Evolutionary conservation across 345 rosid species (phyloP), one percentile per base, ranked within the genome.

Genomic region (Aquilaria malaccensis): DNA sequence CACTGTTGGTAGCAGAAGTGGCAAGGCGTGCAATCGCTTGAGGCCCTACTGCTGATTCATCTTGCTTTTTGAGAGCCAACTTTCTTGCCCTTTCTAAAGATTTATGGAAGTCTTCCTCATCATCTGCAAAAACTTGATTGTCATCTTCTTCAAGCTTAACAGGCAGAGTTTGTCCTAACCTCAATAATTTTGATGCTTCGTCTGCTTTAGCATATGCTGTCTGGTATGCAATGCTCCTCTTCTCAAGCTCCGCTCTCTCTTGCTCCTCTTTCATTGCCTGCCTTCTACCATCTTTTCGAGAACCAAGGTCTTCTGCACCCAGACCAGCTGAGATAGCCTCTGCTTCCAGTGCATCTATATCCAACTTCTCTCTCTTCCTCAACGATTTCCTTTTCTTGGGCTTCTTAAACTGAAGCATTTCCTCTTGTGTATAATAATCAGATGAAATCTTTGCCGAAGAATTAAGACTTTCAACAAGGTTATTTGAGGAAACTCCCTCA

Each of bases 351-450:
- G 83, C 83, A 69, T 77, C 87, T 73, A 94, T 41, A 74, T 94
- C 93, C 79, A 90, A 70, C 83, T 90, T 94, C 55, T 94, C 95
- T 81, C 76, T 90, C 78, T 74, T 94, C 60, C 97, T 76, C 71
- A 90, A 70, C 14, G 86, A 73, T 76, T 94, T 94, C 78, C 79
- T 94, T 69, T 90, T 90, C 83, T 90, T 94, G 63, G 99, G 88
- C 75, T 88, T 94, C 73, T 86, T 94, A 67, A 90, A 94, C 41
- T 74, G 75, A 64, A 83, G 69, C 96, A 94, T 86, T 72, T 90
- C 99, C 72, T 94, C 99, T 14, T 79, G 84, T 47, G 96, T 83
- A 63, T 76, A 88, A 69, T 87, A 94, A 76, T 94, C 99, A 52
- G 97, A 83, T 15, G 83, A 78, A 50, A 75, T 68, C 79, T 83